Conservation (phyloP, 345 rosid species). For the Tarenaya hassleriana region DNA sequence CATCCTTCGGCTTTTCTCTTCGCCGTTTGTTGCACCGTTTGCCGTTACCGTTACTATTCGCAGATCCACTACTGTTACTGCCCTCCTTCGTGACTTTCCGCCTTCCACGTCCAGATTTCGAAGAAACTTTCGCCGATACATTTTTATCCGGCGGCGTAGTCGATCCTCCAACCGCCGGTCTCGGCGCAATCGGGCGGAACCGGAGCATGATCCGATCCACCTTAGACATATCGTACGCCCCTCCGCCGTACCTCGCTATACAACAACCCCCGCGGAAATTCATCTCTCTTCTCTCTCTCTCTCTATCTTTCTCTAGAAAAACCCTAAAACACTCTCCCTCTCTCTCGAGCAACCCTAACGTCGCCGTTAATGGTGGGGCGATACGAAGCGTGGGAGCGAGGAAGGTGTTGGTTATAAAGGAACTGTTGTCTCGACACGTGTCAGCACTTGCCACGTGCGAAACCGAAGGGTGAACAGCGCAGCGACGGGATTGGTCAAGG, state of each 20-base stretch:
- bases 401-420: constrained; percentile 7
- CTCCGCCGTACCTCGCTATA: constrained; percentile 48
- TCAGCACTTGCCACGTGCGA: constrained; percentile 36
- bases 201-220: constrained; percentile 68
- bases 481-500: constrained; percentile 23
- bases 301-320: neutral
- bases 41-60: constrained; percentile 21
- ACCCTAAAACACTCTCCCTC: neutral
- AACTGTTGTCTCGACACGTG: constrained; percentile 42
- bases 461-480: constrained; percentile 25
- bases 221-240: constrained; percentile 44
- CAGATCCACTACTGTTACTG: constrained; percentile 25
- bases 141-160: constrained; percentile 25
- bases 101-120: constrained; percentile 39
- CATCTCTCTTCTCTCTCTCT: constrained; percentile 13
- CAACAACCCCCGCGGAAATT: constrained; percentile 70
- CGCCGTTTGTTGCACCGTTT: constrained; percentile 21
- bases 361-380: constrained; percentile 22
- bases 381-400: neutral
- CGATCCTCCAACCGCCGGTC: constrained; percentile 37
- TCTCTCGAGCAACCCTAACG: neutral
- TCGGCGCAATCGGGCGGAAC: constrained; percentile 84
- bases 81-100: constrained; percentile 30
- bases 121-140: constrained; percentile 12
- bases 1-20: constrained; percentile 23